Evolutionary conservation across 768 basidiomycete genomes (phyloP).

Genomic region (Russula olivacea): DNA sequence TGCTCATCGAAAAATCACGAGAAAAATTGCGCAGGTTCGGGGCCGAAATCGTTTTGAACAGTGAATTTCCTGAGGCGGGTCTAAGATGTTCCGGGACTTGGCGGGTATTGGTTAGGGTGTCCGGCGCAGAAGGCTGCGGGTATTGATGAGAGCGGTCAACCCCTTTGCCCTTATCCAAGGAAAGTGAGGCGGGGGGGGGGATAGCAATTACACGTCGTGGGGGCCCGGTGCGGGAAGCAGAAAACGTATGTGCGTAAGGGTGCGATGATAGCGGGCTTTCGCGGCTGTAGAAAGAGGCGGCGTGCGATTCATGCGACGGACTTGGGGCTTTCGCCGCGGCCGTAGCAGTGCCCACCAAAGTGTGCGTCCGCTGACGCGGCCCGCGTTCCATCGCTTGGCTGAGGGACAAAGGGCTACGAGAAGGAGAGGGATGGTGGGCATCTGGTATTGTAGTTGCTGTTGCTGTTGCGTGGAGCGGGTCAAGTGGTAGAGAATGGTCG

Average conservation of each 20-base stretch:
- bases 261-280: constrained; percentile 32
- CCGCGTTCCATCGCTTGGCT: constrained; percentile 29
- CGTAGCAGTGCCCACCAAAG: constrained; percentile 21
- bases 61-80: constrained; percentile 29
- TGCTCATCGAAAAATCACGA: constrained; percentile 16
- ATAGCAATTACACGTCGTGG: constrained; percentile 18
- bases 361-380: constrained; percentile 22
- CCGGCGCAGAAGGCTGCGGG: constrained; percentile 18
- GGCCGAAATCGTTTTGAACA: constrained; percentile 58
- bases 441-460: constrained; percentile 4
- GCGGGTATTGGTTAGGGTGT: constrained; percentile 37
- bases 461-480: constrained; percentile 22
- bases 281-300: constrained; percentile 24
- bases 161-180: constrained; percentile 27
- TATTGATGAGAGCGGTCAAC: constrained; percentile 26
- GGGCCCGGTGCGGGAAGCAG: constrained; percentile 25
- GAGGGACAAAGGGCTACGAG: constrained; percentile 10
- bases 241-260: constrained; percentile 47
- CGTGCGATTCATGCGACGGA: constrained; percentile 23
- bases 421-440: background rate
- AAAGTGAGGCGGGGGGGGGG: constrained; percentile 24
- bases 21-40: constrained; percentile 48
- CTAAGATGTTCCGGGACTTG: constrained; percentile 30
- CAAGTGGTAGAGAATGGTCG: constrained; percentile 4
- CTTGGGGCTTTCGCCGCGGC: constrained; percentile 5